Conservation (phyloP, 345 rosid genomes). For the Citrus cavaleriei region DNA sequence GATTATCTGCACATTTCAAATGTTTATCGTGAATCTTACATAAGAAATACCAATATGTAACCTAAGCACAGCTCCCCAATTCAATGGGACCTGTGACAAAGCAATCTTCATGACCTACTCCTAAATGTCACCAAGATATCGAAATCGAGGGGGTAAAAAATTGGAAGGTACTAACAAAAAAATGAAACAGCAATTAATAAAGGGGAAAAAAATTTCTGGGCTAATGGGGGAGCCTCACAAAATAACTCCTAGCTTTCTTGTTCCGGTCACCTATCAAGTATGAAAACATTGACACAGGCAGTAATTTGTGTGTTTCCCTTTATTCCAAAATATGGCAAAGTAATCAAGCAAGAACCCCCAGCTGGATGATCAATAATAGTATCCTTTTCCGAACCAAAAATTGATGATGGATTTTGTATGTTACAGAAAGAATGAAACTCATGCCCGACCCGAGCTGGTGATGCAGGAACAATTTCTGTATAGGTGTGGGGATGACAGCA, state of each 20-base stretch:
- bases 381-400: conserved; percentile 36
- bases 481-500: conserved; percentile 11
- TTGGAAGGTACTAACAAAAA: conserved; percentile 26
- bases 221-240: conserved; percentile 23
- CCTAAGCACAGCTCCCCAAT: conserved; percentile 40
- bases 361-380: conserved; percentile 33
- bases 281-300: conserved; percentile 13
- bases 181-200: conserved; percentile 11
- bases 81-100: conserved; percentile 43
- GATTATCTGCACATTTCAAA: conserved; percentile 51
- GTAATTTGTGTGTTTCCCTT: conserved; percentile 19
- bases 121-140: conserved; percentile 37
- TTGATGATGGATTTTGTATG: conserved; percentile 34
- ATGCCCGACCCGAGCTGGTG: conserved; percentile 22
- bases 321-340: conserved; percentile 30
- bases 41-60: conserved; percentile 31
- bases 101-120: conserved; percentile 46
- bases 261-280: conserved; percentile 27
- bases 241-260: conserved; percentile 27
- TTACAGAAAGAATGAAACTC: conserved; percentile 45
- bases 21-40: conserved; percentile 40
- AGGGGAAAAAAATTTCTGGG: conserved; percentile 11
- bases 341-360: conserved; percentile 29
- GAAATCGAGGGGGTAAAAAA: conserved; percentile 12
- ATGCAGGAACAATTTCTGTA: conserved; percentile 24